phyloP scores from a whole-genome alignment of 257 asterid species.

The Sherardia arvensis region DNA sequence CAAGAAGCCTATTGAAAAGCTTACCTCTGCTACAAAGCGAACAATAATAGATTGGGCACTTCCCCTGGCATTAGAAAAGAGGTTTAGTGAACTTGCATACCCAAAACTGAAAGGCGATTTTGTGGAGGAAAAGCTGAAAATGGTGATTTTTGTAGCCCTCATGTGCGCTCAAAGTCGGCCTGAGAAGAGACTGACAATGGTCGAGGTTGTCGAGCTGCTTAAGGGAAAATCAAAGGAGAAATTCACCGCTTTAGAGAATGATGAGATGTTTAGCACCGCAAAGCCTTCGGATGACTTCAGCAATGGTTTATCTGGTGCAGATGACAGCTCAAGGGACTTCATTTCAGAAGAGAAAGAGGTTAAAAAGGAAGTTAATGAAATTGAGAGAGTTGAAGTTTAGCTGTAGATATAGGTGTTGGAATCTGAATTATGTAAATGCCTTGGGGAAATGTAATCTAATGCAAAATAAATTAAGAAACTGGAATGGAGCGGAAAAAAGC shows the following conservation, averaged over 20 bases:
- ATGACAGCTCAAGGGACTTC: slow-evolving; percentile 39
- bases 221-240: slow-evolving; percentile 65
- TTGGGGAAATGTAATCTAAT: too few relatives aligned
- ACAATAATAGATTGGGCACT: too few relatives aligned
- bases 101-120: slow-evolving; percentile 47
- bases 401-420: too few relatives aligned
- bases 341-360: too few relatives aligned
- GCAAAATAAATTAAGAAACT: too few relatives aligned
- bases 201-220: slow-evolving; percentile 62
- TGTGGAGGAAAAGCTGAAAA: slow-evolving; percentile 62
- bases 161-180: slow-evolving; percentile 63
- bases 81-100: slow-evolving; percentile 59
- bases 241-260: slow-evolving; percentile 47
- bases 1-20: slow-evolving; percentile 71
- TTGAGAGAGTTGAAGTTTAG: too few relatives aligned
- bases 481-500: slow-evolving; percentile 20
- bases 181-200: slow-evolving; percentile 76
- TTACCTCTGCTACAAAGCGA: slow-evolving; percentile 37
- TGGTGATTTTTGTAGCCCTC: slow-evolving; percentile 53
- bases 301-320: slow-evolving; percentile 24
- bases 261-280: slow-evolving; percentile 51
- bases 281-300: slow-evolving; percentile 23
- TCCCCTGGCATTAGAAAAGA: slow-evolving; percentile 54
- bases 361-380: too few relatives aligned
- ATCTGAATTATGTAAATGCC: too few relatives aligned